These are phyloP conservation scores for Apophysomyces trapeziformis DNA, from an alignment of 371 early-diverging fungal species.

Conservation along the genomic window DNA sequence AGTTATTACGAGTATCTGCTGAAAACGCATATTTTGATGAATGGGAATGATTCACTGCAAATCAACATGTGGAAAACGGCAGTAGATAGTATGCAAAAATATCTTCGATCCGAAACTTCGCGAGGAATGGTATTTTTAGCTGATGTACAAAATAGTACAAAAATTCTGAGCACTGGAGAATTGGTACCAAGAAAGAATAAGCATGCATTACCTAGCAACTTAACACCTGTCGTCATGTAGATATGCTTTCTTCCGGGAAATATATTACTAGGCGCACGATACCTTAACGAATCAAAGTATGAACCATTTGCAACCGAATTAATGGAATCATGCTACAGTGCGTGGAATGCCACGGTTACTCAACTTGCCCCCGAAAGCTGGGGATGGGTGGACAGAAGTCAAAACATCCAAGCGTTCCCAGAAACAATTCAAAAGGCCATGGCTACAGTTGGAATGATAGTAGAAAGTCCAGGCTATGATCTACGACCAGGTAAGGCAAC, in stretches of 20 bases:
- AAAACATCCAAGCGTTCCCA: slow-evolving; percentile 28
- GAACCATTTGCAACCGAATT: slow-evolving; percentile 37
- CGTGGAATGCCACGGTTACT: slow-evolving; percentile 44
- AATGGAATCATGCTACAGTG: slow-evolving; percentile 45
- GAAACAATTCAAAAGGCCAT: slow-evolving; percentile 31
- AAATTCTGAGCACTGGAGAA: slow-evolving; percentile 43
- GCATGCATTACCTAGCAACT: slow-evolving; percentile 8
- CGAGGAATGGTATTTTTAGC: slow-evolving; percentile 43
- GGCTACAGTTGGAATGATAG: slow-evolving; percentile 27
- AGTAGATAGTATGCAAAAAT: slow-evolving; percentile 45
- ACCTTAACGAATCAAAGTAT: slow-evolving; percentile 28
- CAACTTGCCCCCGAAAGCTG: slow-evolving; percentile 51
- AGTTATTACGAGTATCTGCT: slow-evolving; percentile 89
- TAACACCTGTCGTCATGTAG: slow-evolving; percentile 16
- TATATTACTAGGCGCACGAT: slow-evolving; percentile 42
- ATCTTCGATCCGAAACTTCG: slow-evolving; percentile 45
- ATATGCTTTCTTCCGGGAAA: slow-evolving; percentile 55
- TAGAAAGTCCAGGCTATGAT: slow-evolving; percentile 36
- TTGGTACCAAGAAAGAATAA: slow-evolving; percentile 34
- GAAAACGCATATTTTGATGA: slow-evolving; percentile 67
- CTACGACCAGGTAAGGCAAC: slow-evolving; percentile 54
- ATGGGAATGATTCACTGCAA: slow-evolving; percentile 53
- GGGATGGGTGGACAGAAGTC: slow-evolving; percentile 45
- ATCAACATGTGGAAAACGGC: slow-evolving; percentile 47
- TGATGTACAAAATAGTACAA: slow-evolving; percentile 32